phyloP scores from a whole-genome alignment of 2,329 filamentous ascomycete genomes.

The Microthyrium microscopicum region DNA sequence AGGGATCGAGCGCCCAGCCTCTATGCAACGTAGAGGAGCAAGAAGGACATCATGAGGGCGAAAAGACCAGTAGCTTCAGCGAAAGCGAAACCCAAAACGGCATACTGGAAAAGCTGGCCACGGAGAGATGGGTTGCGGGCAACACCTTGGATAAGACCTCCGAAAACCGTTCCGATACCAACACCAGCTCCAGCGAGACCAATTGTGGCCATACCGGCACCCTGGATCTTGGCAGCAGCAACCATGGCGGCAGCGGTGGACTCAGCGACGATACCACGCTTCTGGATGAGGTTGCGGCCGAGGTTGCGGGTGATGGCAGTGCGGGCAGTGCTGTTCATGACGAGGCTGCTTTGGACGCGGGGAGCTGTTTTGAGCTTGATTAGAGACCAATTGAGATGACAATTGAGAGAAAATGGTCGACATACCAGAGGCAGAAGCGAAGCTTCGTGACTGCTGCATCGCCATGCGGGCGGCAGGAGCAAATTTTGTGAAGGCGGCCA shows the following conservation, averaged over 20 bases:
- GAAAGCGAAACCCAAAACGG: constrained; percentile 91
- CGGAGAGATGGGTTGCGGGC: constrained; percentile 89
- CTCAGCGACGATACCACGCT: constrained; percentile 25
- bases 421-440: too few species aligned
- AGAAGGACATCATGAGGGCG: constrained; percentile 34
- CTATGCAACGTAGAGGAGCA: constrained; percentile 22
- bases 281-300: constrained; percentile 16
- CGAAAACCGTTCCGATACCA: constrained; percentile 93
- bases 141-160: constrained; percentile 72
- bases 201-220: constrained; percentile 51
- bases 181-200: constrained; percentile 87
- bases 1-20: too few species aligned
- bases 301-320: background rate
- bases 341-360: too few species aligned
- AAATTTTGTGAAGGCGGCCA: too few species aligned
- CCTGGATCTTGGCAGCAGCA: constrained; percentile 26
- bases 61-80: constrained; percentile 68
- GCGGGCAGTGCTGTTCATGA: too few species aligned
- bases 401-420: too few species aligned
- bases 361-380: too few species aligned
- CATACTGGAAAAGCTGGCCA: constrained; percentile 88
- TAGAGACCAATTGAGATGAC: too few species aligned
- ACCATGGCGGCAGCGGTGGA: constrained; percentile 25
- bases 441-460: too few species aligned
- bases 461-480: too few species aligned